Evolutionary conservation across 768 basidiomycete genomes (phyloP), one percentile per base, ranked within the genome.

Genomic region (Suillus subalutaceus): DNA sequence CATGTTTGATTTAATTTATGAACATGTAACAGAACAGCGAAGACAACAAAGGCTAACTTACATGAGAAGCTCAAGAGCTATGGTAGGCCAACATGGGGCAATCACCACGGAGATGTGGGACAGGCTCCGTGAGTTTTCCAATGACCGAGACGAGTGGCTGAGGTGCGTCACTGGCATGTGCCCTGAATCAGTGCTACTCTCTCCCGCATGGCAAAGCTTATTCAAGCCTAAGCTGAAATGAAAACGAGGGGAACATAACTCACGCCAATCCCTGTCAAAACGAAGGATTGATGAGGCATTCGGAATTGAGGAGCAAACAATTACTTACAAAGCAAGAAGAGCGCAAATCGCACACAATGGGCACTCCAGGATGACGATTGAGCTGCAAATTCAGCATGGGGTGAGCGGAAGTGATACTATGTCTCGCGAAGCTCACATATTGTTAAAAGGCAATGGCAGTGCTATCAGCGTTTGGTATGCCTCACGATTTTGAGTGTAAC

Each of bases 121-220:
- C 16, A 26, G 63, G 2, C 67, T 72, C 13, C 57, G 38, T 41
- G 58, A 60, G 20, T 32, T 72, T 69, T 68, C 69, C 40, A 18
- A 56, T 38, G 64, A 72, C 60, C 46, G 23, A 35, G 63, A 65
- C 8, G 12, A 35, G 37, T 72, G 71, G 72, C 32, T 66, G 23
- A 55, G 43, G 71, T 70, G 55, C 41, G 67, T 66, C 48, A 52
- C 57, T 40, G 32, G 52, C 15, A 20, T 66, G 37, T 4, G 9
- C 5, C 1, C 61, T 32, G 41, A 20, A 41, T 44, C 44, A 44
- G 38, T 32, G 41, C 13, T 37, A 6, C 7, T 37, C 7, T 37
- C 35, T 37, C 35, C 35, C 1, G 35, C 6, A 37, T 37, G 41
- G 30, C 3, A 38, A 35, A 63, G 63, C 6, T 35, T 63, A 26